Conservation (phyloP, 768 basidiomycete genomes). For the Leccinum incarnatum region DNA sequence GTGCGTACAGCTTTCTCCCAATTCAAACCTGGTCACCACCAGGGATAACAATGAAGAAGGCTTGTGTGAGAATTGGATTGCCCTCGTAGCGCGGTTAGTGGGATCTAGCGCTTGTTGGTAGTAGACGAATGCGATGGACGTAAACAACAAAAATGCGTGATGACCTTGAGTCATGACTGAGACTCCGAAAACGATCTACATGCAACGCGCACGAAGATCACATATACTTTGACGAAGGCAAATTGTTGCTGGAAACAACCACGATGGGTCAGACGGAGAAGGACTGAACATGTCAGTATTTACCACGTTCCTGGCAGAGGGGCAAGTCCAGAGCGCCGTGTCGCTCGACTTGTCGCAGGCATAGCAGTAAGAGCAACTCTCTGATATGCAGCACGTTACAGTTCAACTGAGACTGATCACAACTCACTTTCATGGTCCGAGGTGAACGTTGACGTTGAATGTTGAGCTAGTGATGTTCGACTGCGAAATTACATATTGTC, state of each 20-base stretch:
- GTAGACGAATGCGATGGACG: conserved; percentile 62
- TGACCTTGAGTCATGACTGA: no score
- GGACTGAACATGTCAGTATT: conserved; percentile 51
- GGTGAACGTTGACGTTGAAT: neutral
- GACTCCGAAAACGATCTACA: no score
- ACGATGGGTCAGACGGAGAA: conserved; percentile 1
- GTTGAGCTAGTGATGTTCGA: neutral
- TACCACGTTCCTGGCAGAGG: conserved; percentile 30
- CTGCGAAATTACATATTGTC: neutral
- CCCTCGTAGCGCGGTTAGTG: conserved; percentile 30
- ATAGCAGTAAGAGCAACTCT: conserved; percentile 44
- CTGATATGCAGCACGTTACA: conserved; percentile 17
- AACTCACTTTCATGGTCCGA: neutral
- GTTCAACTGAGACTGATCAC: no score
- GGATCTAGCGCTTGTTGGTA: conserved; percentile 77
- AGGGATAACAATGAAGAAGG: no score
- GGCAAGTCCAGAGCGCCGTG: conserved; percentile 38
- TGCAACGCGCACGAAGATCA: no score
- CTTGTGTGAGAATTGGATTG: no score
- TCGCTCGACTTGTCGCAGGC: conserved; percentile 49
- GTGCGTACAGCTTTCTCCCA: neutral
- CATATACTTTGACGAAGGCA: no score
- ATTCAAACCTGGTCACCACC: no score
- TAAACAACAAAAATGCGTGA: conserved; percentile 45
- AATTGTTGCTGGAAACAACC: no score